Conservation (phyloP, 495 filamentous ascomycete species). For the Xylaria nigripes region DNA sequence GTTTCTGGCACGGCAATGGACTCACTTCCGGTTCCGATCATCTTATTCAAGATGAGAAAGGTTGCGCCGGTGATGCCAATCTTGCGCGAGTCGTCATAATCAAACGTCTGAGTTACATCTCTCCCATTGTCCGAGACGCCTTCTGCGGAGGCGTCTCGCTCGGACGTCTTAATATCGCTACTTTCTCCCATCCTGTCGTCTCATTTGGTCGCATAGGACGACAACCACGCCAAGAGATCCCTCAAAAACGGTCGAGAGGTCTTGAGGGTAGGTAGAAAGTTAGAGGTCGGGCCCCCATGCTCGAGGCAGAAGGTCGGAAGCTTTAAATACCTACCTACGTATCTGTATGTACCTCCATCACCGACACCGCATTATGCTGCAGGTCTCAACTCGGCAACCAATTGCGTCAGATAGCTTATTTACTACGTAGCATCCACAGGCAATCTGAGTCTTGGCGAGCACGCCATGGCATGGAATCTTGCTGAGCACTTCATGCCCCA, state of each 20-base stretch:
- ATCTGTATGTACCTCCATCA: too few species aligned
- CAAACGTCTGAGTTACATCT: slow-evolving; percentile 35
- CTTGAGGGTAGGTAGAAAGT: background rate
- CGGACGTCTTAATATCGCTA: slow-evolving; percentile 1
- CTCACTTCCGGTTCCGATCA: slow-evolving; percentile 50
- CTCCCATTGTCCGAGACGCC: slow-evolving; percentile 2
- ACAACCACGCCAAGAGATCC: background rate
- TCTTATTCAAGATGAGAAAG: slow-evolving; percentile 50
- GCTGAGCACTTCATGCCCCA: too few species aligned
- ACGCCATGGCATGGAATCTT: background rate
- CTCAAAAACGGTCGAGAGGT: background rate
- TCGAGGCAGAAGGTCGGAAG: too few species aligned
- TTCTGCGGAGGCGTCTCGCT: slow-evolving; percentile 13
- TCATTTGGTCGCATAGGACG: slow-evolving; percentile 6
- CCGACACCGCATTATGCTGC: background rate
- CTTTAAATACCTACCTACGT: too few species aligned
- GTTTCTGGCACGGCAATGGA: background rate
- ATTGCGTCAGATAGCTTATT: background rate
- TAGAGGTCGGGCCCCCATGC: background rate
- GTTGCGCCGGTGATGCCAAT: slow-evolving; percentile 45
- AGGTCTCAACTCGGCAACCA: background rate
- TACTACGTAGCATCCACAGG: background rate
- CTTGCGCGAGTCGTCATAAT: slow-evolving; percentile 36
- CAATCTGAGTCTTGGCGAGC: background rate
- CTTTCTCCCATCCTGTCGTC: background rate